Base-by-base conservation (phyloP, 2,329 filamentous ascomycete genomes). In the Aaosphaeria pasadenensis region DNA sequence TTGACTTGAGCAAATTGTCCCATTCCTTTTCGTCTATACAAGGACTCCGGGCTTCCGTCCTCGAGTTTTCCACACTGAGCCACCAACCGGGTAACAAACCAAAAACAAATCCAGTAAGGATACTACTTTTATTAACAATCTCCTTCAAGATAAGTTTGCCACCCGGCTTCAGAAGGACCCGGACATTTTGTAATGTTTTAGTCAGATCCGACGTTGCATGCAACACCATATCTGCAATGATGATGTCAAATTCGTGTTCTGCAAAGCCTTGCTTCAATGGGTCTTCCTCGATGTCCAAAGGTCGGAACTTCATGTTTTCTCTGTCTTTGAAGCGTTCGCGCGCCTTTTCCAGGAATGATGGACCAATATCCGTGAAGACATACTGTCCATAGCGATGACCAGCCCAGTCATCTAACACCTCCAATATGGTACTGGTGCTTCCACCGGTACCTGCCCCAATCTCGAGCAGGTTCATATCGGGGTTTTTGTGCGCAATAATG, bases 331-430 rank as follows among this genome's bases (percentile, higher is more conserved):
- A 39, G 7, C 30, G 9, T 7, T 11, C 30, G 35, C 53, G 54
- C 9, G 6, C 31, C 28, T 52, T 30, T 28, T 48, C 48, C 36
- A 60, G 48, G 44, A 54, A 57, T 4, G 43, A 43, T 7, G 51
- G 33, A 4, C 46, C 51, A 24, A 60, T 50, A 35, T 59, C 57
- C 3, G 56, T 58, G 41, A 45, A 58, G 9, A 36, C 33, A 43
- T 59, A 58, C 17, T 49, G 32, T 3, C 6, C 32, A 51, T 43
- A 35, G 7, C 32, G 32, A 7, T 35, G 7, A n/a, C n/a, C n/a
- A n/a, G n/a, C n/a, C n/a, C n/a, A n/a, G 32, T 35, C 32, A 7
- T 35, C 7, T n/a, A 35, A n/a, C 32, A n/a, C n/a, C 7, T 7
- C n/a, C 32, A 35, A n/a, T 7, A 35, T 35, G n/a, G 7, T 35